These are phyloP conservation scores for Salix arbutifolia DNA, from an alignment of 345 rosid species.

Conservation along the genomic window DNA sequence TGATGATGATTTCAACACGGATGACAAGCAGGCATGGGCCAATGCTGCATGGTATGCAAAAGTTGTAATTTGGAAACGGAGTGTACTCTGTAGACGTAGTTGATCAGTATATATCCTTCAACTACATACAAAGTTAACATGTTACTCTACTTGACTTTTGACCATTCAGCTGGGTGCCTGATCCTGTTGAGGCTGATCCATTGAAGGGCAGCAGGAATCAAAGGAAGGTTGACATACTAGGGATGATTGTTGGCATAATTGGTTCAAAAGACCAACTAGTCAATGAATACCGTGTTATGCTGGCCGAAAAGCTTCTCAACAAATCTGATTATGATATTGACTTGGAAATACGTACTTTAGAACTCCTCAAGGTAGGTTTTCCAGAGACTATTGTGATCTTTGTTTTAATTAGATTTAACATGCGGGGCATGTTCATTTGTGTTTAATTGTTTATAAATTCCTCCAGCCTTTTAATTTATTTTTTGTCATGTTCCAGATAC, in stretches of 20 bases:
- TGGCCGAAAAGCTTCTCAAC: conserved; percentile 94
- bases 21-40: conserved; percentile 91
- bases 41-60: conserved; percentile 54
- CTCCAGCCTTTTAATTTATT: background rate
- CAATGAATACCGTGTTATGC: conserved; percentile 91
- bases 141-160: conserved; percentile 15
- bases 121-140: conserved; percentile 5
- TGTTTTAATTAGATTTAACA: background rate
- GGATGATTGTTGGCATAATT: conserved; percentile 89
- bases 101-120: background rate
- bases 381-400: background rate
- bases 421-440: background rate
- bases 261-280: conserved; percentile 96
- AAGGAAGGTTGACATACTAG: conserved; percentile 85
- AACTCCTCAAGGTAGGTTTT: conserved; percentile 81
- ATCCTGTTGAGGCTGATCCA: conserved; percentile 90
- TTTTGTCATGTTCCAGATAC: conserved; percentile 50
- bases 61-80: background rate
- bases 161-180: conserved; percentile 91
- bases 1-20: conserved; percentile 73
- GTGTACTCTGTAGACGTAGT: conserved; percentile 4
- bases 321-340: conserved; percentile 93
- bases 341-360: conserved; percentile 86
- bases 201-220: conserved; percentile 71
- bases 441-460: background rate